phyloP scores from a whole-genome alignment of 1,284 basidiomycete species.

The Sphagnurus paluster region DNA sequence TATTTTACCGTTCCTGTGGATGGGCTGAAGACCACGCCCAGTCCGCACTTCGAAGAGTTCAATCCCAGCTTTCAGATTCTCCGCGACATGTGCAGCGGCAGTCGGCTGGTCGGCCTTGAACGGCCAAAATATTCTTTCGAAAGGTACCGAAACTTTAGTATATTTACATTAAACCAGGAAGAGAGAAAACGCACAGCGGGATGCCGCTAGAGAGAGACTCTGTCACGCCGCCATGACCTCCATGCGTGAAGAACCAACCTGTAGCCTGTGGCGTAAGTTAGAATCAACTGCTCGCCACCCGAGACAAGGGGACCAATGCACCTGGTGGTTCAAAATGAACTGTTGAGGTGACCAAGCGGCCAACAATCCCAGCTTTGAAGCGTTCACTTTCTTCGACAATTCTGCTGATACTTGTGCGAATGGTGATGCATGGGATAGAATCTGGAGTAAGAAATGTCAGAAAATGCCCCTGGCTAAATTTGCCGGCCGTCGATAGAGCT shows the following conservation, averaged over 20 bases:
- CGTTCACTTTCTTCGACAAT: slow-evolving; percentile 10
- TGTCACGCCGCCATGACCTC: slow-evolving; percentile 20
- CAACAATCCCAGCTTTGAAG: slow-evolving; percentile 17
- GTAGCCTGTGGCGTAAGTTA: slow-evolving; percentile 17
- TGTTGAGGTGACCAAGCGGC: slow-evolving; percentile 25
- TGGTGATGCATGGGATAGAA: slow-evolving; percentile 12
- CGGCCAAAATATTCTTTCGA: slow-evolving; percentile 29
- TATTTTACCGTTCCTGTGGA: slow-evolving; percentile 8
- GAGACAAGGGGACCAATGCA: not conserved
- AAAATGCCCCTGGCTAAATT: slow-evolving; percentile 15
- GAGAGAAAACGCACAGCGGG: slow-evolving; percentile 7
- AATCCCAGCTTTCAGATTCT: slow-evolving; percentile 20
- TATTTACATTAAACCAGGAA: not conserved
- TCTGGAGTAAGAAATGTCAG: too few species aligned
- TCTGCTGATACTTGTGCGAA: slow-evolving; percentile 8
- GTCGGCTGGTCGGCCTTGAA: slow-evolving; percentile 23
- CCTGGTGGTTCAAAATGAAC: slow-evolving; percentile 22
- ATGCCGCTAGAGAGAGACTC: slow-evolving; percentile 18
- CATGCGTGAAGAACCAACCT: slow-evolving; percentile 27
- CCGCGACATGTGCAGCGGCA: slow-evolving; percentile 16
- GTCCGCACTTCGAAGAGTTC: slow-evolving; percentile 24
- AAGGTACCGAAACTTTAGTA: too few species aligned
- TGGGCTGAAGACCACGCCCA: slow-evolving; percentile 11
- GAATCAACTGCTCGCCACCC: not conserved
- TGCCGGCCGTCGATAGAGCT: slow-evolving; percentile 15